A percentile compares a stretch with the other conserved stretches of the same genome.
Conservation (phyloP, 2,329 filamentous ascomycete genomes). For the Corinectria fuckeliana region DNA sequence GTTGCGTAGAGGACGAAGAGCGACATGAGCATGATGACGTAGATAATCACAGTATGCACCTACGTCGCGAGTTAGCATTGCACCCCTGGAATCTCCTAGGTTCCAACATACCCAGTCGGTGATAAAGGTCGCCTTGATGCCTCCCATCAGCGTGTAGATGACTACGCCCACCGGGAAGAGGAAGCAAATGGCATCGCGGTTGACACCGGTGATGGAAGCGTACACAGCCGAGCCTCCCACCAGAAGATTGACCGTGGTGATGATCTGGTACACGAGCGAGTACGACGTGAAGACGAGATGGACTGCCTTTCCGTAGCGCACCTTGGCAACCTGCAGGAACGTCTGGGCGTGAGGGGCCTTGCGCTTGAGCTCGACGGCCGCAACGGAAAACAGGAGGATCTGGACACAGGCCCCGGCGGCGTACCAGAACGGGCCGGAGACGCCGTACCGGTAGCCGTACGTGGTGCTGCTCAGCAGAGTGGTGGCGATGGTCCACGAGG, state of each 20-base stretch:
- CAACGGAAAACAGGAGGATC: slow-evolving; percentile 13
- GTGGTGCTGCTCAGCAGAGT: slow-evolving; percentile 13
- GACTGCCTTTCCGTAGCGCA: slow-evolving; percentile 10
- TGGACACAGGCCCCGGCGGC: slow-evolving; percentile 15
- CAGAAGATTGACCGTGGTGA: slow-evolving; percentile 17
- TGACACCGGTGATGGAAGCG: slow-evolving; percentile 16
- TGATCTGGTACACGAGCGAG: slow-evolving; percentile 15
- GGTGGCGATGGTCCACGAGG: slow-evolving; percentile 17
- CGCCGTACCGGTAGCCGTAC: slow-evolving; percentile 11
- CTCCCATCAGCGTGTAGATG: slow-evolving; percentile 17
- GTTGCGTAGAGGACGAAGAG: slow-evolving; percentile 18
- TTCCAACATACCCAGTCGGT: slow-evolving; percentile 10
- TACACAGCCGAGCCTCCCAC: slow-evolving; percentile 19
- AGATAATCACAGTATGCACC: slow-evolving; percentile 16
- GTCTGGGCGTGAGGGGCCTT: slow-evolving; percentile 17
- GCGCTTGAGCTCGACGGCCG: slow-evolving; percentile 13
- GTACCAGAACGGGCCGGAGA: slow-evolving; percentile 17
- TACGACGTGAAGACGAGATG: slow-evolving; percentile 13
- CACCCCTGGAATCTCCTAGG: neutral
- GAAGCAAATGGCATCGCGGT: slow-evolving; percentile 19
- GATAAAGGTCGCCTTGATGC: slow-evolving; percentile 16
- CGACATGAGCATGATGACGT: slow-evolving; percentile 14
- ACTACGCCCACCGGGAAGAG: slow-evolving; percentile 16
- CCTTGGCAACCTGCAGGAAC: slow-evolving; percentile 8
- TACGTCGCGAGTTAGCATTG: neutral